phyloP scores from a whole-genome alignment of 805 yeast species.

The Kazachstania martiniae region DNA sequence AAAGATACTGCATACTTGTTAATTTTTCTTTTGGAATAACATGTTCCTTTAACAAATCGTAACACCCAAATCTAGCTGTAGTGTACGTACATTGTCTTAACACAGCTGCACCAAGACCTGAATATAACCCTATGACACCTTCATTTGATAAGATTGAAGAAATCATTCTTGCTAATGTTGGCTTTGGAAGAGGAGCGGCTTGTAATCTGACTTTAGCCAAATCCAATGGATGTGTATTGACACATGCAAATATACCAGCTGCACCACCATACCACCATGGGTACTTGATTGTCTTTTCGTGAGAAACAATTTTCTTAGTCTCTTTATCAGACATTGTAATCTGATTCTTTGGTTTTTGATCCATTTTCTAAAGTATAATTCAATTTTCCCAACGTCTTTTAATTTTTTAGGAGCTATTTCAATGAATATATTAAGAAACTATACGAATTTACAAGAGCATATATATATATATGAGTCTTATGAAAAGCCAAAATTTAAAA shows the following conservation, averaged over 20 bases:
- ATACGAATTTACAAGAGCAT: too few relatives aligned
- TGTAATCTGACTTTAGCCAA: conserved; percentile 80
- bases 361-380: too few relatives aligned
- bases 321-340: too few relatives aligned
- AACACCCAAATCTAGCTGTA: conserved; percentile 77
- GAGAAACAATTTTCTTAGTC: too few relatives aligned
- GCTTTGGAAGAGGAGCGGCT: conserved; percentile 61
- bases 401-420: too few relatives aligned
- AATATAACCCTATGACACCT: conserved; percentile 60
- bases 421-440: too few relatives aligned
- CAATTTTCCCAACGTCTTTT: too few relatives aligned
- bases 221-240: conserved; percentile 73
- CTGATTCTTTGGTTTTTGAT: too few relatives aligned
- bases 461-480: too few relatives aligned
- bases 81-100: conserved; percentile 84
- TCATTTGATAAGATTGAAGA: conserved; percentile 29
- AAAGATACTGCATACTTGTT: conserved; percentile 47
- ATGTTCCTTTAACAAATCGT: conserved; percentile 61
- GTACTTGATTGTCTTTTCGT: conserved; percentile 21
- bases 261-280: conserved; percentile 62
- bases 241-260: conserved; percentile 55
- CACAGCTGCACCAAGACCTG: conserved; percentile 73
- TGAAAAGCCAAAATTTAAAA: too few relatives aligned
- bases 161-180: conserved; percentile 46
- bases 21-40: conserved; percentile 32